A percentile compares a stretch with the other conserved stretches of the same genome.
These are phyloP conservation scores for Tuber calosporum DNA, from an alignment of 495 filamentous ascomycete genomes.

Conservation along the genomic window DNA sequence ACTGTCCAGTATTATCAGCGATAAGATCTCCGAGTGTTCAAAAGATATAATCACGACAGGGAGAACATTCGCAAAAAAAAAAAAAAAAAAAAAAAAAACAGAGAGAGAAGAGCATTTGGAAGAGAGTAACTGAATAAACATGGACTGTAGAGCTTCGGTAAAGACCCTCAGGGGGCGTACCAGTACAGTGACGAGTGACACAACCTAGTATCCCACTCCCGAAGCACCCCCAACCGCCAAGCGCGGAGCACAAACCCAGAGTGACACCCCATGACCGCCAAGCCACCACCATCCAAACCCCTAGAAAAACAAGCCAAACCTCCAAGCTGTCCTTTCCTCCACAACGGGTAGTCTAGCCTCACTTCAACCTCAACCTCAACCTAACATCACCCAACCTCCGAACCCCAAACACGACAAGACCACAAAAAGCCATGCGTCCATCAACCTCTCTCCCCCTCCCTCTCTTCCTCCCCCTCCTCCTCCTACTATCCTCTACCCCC, in stretches of 20 bases:
- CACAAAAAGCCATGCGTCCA: not conserved
- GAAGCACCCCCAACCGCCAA: not conserved
- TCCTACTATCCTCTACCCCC: conserved; percentile 48
- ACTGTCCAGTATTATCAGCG: no score
- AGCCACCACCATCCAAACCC: conserved; percentile 6
- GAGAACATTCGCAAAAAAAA: no score
- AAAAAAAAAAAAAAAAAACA: no score
- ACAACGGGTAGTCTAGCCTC: not conserved
- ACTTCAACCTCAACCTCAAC: conserved; percentile 12
- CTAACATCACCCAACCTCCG: conserved; percentile 17
- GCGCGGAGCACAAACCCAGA: not conserved
- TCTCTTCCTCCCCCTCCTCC: conserved; percentile 40
- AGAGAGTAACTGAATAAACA: no score
- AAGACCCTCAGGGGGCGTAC: no score
- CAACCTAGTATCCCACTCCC: no score
- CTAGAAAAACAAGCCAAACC: not conserved
- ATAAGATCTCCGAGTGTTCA: no score
- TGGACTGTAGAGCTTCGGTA: no score
- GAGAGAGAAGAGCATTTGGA: no score
- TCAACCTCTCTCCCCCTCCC: not conserved
- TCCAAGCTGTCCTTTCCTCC: not conserved
- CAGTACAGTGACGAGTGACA: no score
- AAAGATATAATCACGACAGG: no score
- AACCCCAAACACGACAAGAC: not conserved
- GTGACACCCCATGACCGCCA: conserved; percentile 10